Conservation (phyloP, 441 rosid genomes). For the Macaranga tanarius region DNA sequence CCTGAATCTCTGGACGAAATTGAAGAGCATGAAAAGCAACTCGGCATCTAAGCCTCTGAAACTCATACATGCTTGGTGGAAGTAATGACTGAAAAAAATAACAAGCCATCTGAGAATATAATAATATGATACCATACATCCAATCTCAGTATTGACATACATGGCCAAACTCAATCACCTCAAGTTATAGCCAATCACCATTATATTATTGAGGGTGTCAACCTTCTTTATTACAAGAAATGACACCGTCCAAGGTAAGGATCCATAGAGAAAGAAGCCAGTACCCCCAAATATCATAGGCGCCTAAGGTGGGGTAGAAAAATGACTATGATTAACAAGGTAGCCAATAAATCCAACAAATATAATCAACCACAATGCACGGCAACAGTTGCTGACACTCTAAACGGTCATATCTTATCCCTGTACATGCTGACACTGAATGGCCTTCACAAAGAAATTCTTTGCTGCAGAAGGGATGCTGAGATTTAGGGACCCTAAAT, state of each 20-base stretch:
- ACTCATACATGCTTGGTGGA: conserved; percentile 76
- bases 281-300: not conserved
- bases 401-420: not conserved
- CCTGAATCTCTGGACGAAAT: conserved; percentile 80
- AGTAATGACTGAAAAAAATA: conserved; percentile 61
- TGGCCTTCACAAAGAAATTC: not conserved
- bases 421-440: not conserved
- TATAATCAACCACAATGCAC: not conserved
- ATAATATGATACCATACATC: not conserved
- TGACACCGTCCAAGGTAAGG: not conserved
- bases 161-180: not conserved
- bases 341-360: not conserved
- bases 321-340: not conserved
- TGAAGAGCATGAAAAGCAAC: conserved; percentile 96
- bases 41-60: conserved; percentile 94
- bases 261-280: not conserved
- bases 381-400: not conserved
- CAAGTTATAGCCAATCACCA: conserved; percentile 4
- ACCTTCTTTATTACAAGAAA: not conserved
- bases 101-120: conserved; percentile 10
- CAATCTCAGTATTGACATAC: not conserved
- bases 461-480: not conserved
- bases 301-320: not conserved
- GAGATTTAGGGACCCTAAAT: not conserved
- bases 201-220: not conserved